A percentile compares a stretch with the other conserved stretches of the same genome.
Conservation (phyloP, 176 grass and related monocot species). For the Pontederia crassipes region DNA sequence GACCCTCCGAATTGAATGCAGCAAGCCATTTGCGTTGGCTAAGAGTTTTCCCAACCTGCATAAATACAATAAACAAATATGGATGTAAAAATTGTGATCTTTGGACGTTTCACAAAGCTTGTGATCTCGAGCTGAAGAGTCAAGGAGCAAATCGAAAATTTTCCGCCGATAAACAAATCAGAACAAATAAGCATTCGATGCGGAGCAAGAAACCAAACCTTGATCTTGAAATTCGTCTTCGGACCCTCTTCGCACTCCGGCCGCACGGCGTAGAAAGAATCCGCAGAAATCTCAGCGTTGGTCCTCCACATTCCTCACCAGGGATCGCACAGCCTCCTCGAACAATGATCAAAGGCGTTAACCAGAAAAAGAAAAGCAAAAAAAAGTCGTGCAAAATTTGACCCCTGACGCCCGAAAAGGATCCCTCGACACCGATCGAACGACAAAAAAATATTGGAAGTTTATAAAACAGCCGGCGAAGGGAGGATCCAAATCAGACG, state of each 20-base stretch:
- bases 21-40: slow-evolving; percentile 87
- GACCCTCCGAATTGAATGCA: slow-evolving; percentile 79
- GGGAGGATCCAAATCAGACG: too few species aligned
- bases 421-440: neutral
- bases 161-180: slow-evolving; percentile 7
- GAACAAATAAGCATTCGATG: neutral
- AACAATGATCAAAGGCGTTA: too few species aligned
- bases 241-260: slow-evolving; percentile 77
- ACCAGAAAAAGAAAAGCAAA: too few species aligned
- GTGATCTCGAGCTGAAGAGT: neutral
- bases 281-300: slow-evolving; percentile 49
- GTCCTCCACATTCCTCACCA: slow-evolving; percentile 43
- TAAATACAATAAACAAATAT: slow-evolving; percentile 20
- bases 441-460: neutral
- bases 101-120: neutral
- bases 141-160: neutral
- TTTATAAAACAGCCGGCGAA: neutral
- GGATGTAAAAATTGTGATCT: neutral
- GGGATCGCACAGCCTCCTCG: too few species aligned
- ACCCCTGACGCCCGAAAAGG: too few species aligned
- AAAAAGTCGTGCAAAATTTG: too few species aligned
- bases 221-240: slow-evolving; percentile 99
- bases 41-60: slow-evolving; percentile 90
- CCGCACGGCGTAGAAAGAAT: slow-evolving; percentile 78
- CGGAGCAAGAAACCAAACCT: slow-evolving; percentile 32